These are phyloP conservation scores for Ettlia oleoabundans DNA, from an alignment of 139 green algal species.

Conservation along the genomic window DNA sequence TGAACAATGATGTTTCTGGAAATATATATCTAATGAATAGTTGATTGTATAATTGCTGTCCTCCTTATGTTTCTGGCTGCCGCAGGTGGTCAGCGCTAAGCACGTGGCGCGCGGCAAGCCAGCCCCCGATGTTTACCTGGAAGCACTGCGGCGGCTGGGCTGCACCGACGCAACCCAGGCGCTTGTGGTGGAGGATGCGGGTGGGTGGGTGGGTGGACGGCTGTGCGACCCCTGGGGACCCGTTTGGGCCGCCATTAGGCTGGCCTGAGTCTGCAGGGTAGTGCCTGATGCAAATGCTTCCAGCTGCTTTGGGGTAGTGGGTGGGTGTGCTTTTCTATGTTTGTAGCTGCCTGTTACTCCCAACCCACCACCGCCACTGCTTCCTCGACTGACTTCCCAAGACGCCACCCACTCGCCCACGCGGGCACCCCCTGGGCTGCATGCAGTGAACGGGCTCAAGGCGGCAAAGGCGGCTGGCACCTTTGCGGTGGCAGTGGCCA, in stretches of 20 bases:
- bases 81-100: conserved; percentile 50
- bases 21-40: too few species aligned
- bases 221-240: too few species aligned
- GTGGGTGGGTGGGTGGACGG: neutral
- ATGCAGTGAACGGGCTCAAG: conserved; percentile 73
- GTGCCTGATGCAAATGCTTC: too few species aligned
- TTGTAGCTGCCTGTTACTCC: neutral
- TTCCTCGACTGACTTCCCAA: too few species aligned
- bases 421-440: neutral
- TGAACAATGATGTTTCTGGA: too few species aligned
- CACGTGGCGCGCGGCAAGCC: conserved; percentile 71
- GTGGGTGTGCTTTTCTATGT: too few species aligned
- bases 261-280: too few species aligned
- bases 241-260: too few species aligned
- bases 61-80: neutral
- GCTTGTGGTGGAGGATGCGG: conserved; percentile 29
- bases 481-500: conserved; percentile 69
- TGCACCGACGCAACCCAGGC: conserved; percentile 47
- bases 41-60: too few species aligned
- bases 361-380: neutral
- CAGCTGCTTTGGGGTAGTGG: too few species aligned
- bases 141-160: conserved; percentile 63
- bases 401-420: too few species aligned
- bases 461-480: conserved; percentile 53
- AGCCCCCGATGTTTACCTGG: conserved; percentile 81